A percentile compares a stretch with the other conserved stretches of the same genome.
Conservation (phyloP, 2,329 filamentous ascomycete genomes). For the Diplodia intermedia region DNA sequence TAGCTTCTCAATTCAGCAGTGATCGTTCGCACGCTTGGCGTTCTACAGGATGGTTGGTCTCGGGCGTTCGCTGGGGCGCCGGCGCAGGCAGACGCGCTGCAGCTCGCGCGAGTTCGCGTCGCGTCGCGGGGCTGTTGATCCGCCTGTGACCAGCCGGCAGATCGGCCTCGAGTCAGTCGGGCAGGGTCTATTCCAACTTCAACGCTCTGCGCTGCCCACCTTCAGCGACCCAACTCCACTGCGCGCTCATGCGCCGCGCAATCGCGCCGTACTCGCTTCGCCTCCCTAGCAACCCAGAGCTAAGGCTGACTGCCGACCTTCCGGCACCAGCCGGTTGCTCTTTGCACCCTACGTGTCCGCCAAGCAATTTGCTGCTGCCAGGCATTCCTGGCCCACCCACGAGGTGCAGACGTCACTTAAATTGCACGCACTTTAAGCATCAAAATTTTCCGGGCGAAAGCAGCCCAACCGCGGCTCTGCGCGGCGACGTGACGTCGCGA, state of each 20-base stretch:
- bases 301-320: background rate
- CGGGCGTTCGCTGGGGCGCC: slow-evolving; percentile 1
- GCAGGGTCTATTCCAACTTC: slow-evolving; percentile 7
- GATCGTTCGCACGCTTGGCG: too few species aligned
- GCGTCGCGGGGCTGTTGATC: slow-evolving; percentile 9
- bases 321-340: slow-evolving; percentile 2
- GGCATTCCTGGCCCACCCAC: slow-evolving; percentile 2
- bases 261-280: slow-evolving; percentile 7
- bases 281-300: background rate
- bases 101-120: background rate
- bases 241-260: background rate
- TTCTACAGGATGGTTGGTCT: background rate
- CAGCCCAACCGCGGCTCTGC: background rate
- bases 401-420: background rate
- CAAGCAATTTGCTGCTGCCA: background rate
- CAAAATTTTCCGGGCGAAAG: background rate
- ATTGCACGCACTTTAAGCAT: background rate
- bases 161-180: slow-evolving; percentile 18
- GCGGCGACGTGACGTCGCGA: slow-evolving; percentile 7
- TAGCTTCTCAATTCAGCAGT: too few species aligned
- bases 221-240: background rate
- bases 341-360: background rate
- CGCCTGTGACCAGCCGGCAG: slow-evolving; percentile 9
- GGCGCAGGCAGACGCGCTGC: background rate
- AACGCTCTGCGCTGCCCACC: background rate